phyloP scores from a whole-genome alignment of 805 yeast genomes.

The Yarrowia sp. region DNA sequence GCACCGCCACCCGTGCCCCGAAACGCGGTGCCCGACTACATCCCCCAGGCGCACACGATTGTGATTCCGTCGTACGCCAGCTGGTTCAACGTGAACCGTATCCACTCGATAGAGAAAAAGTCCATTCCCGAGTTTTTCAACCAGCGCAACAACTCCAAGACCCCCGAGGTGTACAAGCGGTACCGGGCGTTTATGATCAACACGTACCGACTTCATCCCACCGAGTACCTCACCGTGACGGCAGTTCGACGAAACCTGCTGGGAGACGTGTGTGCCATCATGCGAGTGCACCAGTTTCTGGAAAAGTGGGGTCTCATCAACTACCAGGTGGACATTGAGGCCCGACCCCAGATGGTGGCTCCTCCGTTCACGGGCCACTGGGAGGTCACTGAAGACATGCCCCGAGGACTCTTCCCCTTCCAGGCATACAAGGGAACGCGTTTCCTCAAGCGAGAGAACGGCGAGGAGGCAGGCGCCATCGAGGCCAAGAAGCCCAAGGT shows the following conservation, averaged over 20 bases:
- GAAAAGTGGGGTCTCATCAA: constrained; percentile 92
- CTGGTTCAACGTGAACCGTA: constrained; percentile 75
- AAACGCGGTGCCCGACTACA: not conserved
- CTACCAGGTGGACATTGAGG: constrained; percentile 82
- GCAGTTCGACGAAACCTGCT: constrained; percentile 87
- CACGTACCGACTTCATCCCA: constrained; percentile 83
- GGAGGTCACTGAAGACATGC: constrained; percentile 78
- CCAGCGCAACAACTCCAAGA: constrained; percentile 59
- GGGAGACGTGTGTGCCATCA: constrained; percentile 86
- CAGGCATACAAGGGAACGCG: constrained; percentile 66
- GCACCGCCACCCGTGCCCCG: constrained; percentile 13
- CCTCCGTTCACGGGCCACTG: constrained; percentile 77
- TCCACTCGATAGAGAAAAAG: constrained; percentile 75
- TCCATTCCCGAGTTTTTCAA: constrained; percentile 87
- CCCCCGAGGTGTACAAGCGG: constrained; percentile 75
- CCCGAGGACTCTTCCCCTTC: constrained; percentile 89
- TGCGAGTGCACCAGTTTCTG: constrained; percentile 79
- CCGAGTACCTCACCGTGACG: constrained; percentile 83
- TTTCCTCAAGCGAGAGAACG: constrained; percentile 30
- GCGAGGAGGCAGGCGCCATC: not conserved
- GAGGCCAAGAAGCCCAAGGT: constrained; percentile 5
- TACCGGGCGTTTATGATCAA: constrained; percentile 88
- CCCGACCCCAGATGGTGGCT: constrained; percentile 60
- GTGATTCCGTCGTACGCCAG: constrained; percentile 83
- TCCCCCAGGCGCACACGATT: constrained; percentile 73